These are phyloP conservation scores for Cairneyella variabilis DNA, from an alignment of 495 filamentous ascomycete genomes.

Conservation along the genomic window DNA sequence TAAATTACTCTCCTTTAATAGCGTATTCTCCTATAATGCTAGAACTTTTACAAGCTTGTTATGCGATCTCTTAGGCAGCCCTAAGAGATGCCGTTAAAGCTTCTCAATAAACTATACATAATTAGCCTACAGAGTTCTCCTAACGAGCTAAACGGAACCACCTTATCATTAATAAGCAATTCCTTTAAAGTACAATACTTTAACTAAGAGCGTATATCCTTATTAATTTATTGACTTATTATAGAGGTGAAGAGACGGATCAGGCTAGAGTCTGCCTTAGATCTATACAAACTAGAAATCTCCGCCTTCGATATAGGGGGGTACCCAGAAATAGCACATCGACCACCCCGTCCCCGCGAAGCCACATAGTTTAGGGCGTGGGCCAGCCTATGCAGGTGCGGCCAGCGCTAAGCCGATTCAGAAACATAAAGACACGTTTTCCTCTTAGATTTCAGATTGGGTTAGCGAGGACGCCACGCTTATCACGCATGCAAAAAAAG, in stretches of 20 bases:
- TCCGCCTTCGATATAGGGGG: not conserved
- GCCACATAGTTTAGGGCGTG: not conserved
- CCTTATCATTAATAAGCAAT: not conserved
- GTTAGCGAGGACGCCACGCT: not conserved
- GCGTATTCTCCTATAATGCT: constrained; percentile 1
- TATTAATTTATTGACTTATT: not conserved
- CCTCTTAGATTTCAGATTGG: not conserved
- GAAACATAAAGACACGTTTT: not conserved
- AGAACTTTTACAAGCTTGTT: constrained; percentile 9
- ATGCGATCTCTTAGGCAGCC: not conserved
- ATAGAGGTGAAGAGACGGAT: not conserved
- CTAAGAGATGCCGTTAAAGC: not conserved
- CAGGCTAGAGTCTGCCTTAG: not conserved
- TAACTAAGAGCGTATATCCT: not conserved
- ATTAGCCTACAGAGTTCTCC: not conserved
- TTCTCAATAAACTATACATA: not conserved
- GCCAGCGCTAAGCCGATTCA: not conserved
- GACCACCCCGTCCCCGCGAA: not conserved
- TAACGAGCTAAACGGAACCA: not conserved
- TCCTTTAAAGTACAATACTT: not conserved
- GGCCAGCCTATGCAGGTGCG: not conserved
- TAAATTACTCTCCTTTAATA: constrained; percentile 4
- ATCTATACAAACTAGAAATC: not conserved
- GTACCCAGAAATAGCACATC: no score
- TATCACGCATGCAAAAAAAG: not conserved